Percentiles rank a stretch among this genome's conserved stretches.
These are phyloP conservation scores for Claviceps maximensis DNA, from an alignment of 2,329 filamentous ascomycete species.

Conservation along the genomic window DNA sequence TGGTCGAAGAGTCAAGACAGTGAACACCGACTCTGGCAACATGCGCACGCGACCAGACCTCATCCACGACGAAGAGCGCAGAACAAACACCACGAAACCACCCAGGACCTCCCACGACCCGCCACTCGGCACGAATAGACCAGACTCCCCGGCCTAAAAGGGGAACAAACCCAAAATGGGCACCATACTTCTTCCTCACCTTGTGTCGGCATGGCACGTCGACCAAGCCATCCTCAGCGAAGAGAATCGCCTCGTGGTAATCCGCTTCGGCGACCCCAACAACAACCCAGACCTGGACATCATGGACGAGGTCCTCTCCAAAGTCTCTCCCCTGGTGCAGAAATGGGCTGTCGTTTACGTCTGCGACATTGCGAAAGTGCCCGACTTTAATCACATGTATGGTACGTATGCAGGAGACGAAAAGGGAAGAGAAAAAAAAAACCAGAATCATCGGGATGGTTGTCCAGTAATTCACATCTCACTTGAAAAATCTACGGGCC, in stretches of 20 bases:
- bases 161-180: conserved; percentile 34
- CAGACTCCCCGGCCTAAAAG: neutral
- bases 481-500: too few relatives aligned
- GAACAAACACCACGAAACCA: too few relatives aligned
- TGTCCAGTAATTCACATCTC: too few relatives aligned
- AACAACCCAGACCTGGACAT: conserved; percentile 65
- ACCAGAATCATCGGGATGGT: too few relatives aligned
- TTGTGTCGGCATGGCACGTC: conserved; percentile 91
- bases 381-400: conserved; percentile 96
- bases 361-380: conserved; percentile 82
- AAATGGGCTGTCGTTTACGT: conserved; percentile 89
- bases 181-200: conserved; percentile 83
- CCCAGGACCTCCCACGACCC: too few relatives aligned
- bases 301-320: conserved; percentile 87
- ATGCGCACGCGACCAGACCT: too few relatives aligned
- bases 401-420: conserved; percentile 30
- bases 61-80: too few relatives aligned
- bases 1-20: too few relatives aligned
- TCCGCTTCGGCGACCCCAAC: conserved; percentile 60
- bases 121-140: too few relatives aligned
- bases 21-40: too few relatives aligned
- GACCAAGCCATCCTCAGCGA: conserved; percentile 85
- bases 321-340: conserved; percentile 83
- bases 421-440: too few relatives aligned
- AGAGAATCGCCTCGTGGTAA: conserved; percentile 84